Percentiles rank a stretch among this genome's conserved stretches.
Conservation (phyloP, 169 alveolate genomes). For the Plasmodium relictum region DNA sequence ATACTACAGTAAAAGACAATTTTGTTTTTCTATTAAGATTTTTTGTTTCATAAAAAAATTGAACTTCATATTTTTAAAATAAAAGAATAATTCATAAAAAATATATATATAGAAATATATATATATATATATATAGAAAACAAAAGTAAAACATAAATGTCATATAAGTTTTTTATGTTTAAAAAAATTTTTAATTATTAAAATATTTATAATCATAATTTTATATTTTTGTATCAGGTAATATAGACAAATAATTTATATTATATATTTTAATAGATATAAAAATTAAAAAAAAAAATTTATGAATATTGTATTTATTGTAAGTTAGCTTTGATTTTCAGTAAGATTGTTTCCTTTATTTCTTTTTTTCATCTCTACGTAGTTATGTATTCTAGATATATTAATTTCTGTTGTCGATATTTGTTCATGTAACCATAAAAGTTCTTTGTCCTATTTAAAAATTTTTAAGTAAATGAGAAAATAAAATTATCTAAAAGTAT, state of each 20-base stretch:
- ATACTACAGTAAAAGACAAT: background rate
- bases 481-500: background rate
- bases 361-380: slow-evolving; percentile 85
- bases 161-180: background rate
- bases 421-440: slow-evolving; percentile 90
- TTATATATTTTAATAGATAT: background rate
- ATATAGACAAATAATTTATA: background rate
- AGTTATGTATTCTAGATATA: slow-evolving; percentile 92
- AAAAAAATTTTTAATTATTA: background rate
- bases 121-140: background rate
- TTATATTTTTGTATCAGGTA: no score
- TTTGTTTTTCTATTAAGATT: background rate
- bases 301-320: slow-evolving; percentile 5
- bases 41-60: background rate
- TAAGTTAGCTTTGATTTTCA: slow-evolving; percentile 39
- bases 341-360: slow-evolving; percentile 73
- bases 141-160: background rate
- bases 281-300: background rate
- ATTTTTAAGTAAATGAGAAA: background rate
- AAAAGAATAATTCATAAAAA: background rate
- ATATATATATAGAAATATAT: no score
- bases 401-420: slow-evolving; percentile 91
- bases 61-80: background rate
- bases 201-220: no score
- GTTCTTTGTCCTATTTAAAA: slow-evolving; percentile 83